phyloP scores from a whole-genome alignment of 441 rosid genomes.

The Gossypium laxum region DNA sequence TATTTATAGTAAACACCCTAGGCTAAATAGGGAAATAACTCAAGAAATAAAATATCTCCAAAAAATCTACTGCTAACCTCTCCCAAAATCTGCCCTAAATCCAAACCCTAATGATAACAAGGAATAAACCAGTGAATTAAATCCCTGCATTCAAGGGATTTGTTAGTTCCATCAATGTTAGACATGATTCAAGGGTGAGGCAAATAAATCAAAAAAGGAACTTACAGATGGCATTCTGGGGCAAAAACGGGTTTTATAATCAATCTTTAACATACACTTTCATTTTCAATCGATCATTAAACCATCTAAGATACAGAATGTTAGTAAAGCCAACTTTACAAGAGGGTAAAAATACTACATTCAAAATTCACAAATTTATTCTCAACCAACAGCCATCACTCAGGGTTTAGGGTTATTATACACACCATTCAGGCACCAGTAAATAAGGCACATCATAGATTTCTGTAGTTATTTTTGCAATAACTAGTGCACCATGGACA shows the following conservation, averaged over 20 bases:
- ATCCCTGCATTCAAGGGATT: neutral
- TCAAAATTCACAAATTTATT: neutral
- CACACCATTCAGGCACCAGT: slow-evolving; percentile 1
- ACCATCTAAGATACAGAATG: neutral
- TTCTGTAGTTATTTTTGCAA: slow-evolving; percentile 1
- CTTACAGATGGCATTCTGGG: neutral
- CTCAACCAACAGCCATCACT: neutral
- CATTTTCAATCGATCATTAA: slow-evolving; percentile 1
- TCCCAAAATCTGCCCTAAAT: neutral
- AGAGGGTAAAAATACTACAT: neutral
- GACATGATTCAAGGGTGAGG: neutral
- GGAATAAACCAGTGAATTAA: neutral
- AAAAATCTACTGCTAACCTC: neutral
- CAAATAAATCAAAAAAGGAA: neutral
- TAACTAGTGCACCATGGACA: neutral
- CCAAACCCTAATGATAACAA: neutral
- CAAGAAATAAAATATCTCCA: neutral
- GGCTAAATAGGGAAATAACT: neutral
- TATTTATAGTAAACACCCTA: neutral
- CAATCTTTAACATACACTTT: neutral
- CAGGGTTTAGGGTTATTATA: neutral
- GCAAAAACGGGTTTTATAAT: neutral
- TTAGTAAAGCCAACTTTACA: neutral
- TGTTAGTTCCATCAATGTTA: neutral
- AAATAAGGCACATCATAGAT: neutral